A percentile compares a stretch with the other conserved stretches of the same genome.
phyloP scores from a whole-genome alignment of 768 basidiomycete species.

The Mycena vitilis region DNA sequence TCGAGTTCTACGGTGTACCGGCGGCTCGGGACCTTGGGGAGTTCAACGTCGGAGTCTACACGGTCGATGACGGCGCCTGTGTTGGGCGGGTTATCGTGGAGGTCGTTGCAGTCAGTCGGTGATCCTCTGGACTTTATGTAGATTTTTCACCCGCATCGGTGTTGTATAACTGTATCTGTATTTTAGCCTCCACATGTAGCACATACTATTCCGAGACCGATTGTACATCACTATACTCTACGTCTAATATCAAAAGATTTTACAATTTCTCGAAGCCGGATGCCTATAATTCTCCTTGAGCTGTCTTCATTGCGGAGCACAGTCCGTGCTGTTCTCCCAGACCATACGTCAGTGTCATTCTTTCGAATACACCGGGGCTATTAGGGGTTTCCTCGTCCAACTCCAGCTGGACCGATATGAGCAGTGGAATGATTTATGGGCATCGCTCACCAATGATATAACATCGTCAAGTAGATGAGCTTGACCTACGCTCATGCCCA shows the following conservation, averaged over 20 bases:
- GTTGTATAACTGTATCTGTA: conserved; percentile 27
- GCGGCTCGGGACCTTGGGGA: conserved; percentile 62
- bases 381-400: conserved; percentile 62
- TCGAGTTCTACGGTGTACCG: conserved; percentile 71
- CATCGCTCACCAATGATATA: conserved; percentile 76
- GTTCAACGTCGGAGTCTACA: conserved; percentile 66
- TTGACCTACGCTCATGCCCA: conserved; percentile 88
- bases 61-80: conserved; percentile 60
- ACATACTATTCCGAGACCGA: conserved; percentile 32
- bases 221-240: conserved; percentile 33
- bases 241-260: conserved; percentile 13
- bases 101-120: conserved; percentile 52
- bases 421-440: not conserved
- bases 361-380: conserved; percentile 68
- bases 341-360: conserved; percentile 84
- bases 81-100: conserved; percentile 68
- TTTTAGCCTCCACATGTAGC: conserved; percentile 34
- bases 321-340: conserved; percentile 87
- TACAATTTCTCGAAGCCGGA: not conserved
- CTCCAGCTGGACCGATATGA: conserved; percentile 51
- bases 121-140: conserved; percentile 10
- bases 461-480: conserved; percentile 94
- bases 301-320: conserved; percentile 57
- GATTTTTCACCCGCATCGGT: conserved; percentile 26
- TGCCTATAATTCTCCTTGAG: conserved; percentile 41